Evolutionary conservation across 179 eudicot species (phyloP).

Genomic region (Beta macrorhiza): DNA sequence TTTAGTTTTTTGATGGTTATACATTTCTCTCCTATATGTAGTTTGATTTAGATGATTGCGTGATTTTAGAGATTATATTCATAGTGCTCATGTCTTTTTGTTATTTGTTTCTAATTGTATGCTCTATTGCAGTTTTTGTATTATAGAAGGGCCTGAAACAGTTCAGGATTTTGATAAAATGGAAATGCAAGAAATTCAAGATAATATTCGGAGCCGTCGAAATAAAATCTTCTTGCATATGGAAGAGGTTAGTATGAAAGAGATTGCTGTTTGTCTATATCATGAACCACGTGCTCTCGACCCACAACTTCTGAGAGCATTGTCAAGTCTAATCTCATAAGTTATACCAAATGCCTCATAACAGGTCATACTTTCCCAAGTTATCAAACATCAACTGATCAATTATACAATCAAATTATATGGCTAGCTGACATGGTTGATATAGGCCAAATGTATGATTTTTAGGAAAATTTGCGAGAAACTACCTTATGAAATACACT

Average conservation of each 20-base stretch:
- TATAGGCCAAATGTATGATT: background rate
- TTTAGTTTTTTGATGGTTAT: background rate
- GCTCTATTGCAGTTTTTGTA: slow-evolving; percentile 64
- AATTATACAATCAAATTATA: background rate
- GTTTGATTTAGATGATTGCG: background rate
- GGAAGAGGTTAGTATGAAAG: slow-evolving; percentile 68
- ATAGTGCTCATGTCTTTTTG: background rate
- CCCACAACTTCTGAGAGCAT: background rate
- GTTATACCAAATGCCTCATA: background rate
- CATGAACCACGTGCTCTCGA: background rate
- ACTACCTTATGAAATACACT: too few species aligned
- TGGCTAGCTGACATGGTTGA: background rate
- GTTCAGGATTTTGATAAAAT: slow-evolving; percentile 77
- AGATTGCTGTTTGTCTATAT: background rate
- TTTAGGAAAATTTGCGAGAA: too few species aligned
- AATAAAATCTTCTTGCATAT: slow-evolving; percentile 84
- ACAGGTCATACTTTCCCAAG: background rate
- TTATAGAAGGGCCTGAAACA: slow-evolving; percentile 92
- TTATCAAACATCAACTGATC: background rate
- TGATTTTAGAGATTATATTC: background rate
- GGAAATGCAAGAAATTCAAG: slow-evolving; percentile 79
- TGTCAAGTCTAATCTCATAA: background rate
- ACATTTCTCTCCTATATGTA: background rate
- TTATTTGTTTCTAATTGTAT: background rate
- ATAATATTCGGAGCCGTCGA: slow-evolving; percentile 72